phyloP scores from a whole-genome alignment of 179 eudicot genomes.

The Sideroxylon spinosum region DNA sequence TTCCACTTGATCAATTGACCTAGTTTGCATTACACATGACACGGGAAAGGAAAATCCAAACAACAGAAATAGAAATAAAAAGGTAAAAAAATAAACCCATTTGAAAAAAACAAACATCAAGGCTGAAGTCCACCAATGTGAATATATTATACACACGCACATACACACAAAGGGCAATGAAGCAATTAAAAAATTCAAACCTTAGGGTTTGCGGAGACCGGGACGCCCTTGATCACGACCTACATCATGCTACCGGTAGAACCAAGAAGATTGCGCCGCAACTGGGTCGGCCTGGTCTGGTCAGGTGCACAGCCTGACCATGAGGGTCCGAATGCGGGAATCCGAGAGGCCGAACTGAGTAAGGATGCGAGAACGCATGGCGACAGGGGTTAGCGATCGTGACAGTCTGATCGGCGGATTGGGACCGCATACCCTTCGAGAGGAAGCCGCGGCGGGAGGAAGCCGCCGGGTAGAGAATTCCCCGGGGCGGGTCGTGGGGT shows the following conservation, averaged over 20 bases:
- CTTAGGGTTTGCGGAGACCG: constrained; percentile 27
- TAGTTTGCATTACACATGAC: too few relatives aligned
- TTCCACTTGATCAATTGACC: too few relatives aligned
- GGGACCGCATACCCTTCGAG: constrained; percentile 17
- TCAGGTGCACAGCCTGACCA: constrained; percentile 18
- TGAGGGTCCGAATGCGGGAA: constrained; percentile 22
- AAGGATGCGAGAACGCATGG: constrained; percentile 2
- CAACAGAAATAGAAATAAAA: too few relatives aligned
- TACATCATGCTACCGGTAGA: constrained; percentile 18
- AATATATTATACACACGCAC: background rate
- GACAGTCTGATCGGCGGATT: constrained; percentile 8
- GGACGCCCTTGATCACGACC: constrained; percentile 23
- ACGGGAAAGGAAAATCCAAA: too few relatives aligned
- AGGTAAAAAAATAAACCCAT: too few relatives aligned
- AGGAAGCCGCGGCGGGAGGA: constrained; percentile 36
- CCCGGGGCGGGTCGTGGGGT: constrained; percentile 20
- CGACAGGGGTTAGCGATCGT: constrained; percentile 10
- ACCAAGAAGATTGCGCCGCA: constrained; percentile 19
- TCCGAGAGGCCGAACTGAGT: constrained; percentile 21
- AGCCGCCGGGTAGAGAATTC: constrained; percentile 35
- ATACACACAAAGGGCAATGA: background rate
- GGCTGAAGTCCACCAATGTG: too few relatives aligned
- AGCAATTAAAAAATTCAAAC: constrained; percentile 11
- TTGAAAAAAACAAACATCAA: too few relatives aligned
- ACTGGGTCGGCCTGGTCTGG: constrained; percentile 21